phyloP scores from a whole-genome alignment of 2,329 filamentous ascomycete genomes.

The Penicillium sp. region DNA sequence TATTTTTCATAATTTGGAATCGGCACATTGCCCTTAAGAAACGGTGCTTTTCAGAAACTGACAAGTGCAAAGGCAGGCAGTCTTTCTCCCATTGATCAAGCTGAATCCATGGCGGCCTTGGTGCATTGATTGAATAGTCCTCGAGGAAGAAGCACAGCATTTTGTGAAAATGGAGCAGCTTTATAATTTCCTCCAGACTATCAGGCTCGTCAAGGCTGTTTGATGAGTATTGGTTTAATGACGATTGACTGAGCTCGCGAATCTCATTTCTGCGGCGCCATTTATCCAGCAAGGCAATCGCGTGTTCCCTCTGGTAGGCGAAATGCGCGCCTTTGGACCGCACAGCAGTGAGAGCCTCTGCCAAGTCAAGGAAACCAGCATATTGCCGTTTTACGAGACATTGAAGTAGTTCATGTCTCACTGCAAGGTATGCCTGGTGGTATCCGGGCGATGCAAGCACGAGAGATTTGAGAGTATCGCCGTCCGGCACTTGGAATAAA shows the following conservation, averaged over 20 bases:
- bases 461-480: slow-evolving; percentile 4
- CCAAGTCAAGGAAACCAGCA: slow-evolving; percentile 12
- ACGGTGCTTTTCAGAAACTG: not conserved
- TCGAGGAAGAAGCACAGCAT: not conserved
- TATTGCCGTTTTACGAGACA: slow-evolving; percentile 7
- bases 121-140: slow-evolving; percentile 3
- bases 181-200: slow-evolving; percentile 4
- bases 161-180: slow-evolving; percentile 10
- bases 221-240: not conserved
- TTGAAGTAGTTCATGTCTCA: slow-evolving; percentile 6
- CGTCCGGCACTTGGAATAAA: no score
- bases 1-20: slow-evolving; percentile 5
- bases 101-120: not conserved
- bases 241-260: not conserved
- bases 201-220: slow-evolving; percentile 2
- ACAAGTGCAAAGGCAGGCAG: not conserved
- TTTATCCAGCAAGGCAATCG: slow-evolving; percentile 16
- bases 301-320: slow-evolving; percentile 2
- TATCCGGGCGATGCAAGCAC: slow-evolving; percentile 15
- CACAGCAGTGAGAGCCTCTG: slow-evolving; percentile 21
- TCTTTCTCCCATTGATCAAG: not conserved
- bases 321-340: slow-evolving; percentile 15
- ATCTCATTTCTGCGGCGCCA: slow-evolving; percentile 18
- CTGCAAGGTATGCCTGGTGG: slow-evolving; percentile 11
- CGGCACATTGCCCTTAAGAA: slow-evolving; percentile 3